Conservation (phyloP, 352 stramenopile species). For the Peronospora destructor region DNA sequence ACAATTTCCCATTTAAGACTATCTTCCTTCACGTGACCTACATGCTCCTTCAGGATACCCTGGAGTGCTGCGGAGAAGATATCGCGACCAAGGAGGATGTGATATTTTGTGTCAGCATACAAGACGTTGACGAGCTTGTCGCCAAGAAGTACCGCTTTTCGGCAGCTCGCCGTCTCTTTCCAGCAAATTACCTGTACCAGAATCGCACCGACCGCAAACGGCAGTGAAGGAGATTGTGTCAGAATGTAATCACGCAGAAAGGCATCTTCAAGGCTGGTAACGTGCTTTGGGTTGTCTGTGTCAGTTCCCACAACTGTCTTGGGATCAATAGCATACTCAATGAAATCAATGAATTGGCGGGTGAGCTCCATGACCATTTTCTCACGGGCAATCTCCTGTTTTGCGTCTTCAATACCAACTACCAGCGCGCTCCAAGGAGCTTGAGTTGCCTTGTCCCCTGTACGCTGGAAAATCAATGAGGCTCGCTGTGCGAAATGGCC, state of each 20-base stretch:
- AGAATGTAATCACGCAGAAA: conserved; percentile 60
- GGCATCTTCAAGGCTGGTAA: conserved; percentile 53
- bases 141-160: conserved; percentile 44
- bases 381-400: conserved; percentile 57
- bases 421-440: conserved; percentile 46
- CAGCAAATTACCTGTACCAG: conserved; percentile 58
- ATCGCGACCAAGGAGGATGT: conserved; percentile 45
- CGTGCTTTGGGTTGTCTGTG: conserved; percentile 69
- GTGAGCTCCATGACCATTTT: conserved; percentile 72
- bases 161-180: conserved; percentile 69
- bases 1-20: conserved; percentile 80
- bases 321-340: conserved; percentile 61
- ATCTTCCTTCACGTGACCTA: conserved; percentile 70
- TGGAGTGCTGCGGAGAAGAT: conserved; percentile 56
- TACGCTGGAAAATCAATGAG: conserved; percentile 30
- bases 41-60: conserved; percentile 47
- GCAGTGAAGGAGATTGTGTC: conserved; percentile 35
- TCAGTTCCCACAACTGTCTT: conserved; percentile 68
- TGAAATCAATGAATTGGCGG: conserved; percentile 61
- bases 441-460: conserved; percentile 27
- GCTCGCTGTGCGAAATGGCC: conserved; percentile 55
- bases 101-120: conserved; percentile 31
- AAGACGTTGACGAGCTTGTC: conserved; percentile 66
- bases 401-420: conserved; percentile 57
- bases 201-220: conserved; percentile 42